These are phyloP conservation scores for Magnusiomyces ingens DNA, from an alignment of 1,139 yeast genomes.

Conservation along the genomic window DNA sequence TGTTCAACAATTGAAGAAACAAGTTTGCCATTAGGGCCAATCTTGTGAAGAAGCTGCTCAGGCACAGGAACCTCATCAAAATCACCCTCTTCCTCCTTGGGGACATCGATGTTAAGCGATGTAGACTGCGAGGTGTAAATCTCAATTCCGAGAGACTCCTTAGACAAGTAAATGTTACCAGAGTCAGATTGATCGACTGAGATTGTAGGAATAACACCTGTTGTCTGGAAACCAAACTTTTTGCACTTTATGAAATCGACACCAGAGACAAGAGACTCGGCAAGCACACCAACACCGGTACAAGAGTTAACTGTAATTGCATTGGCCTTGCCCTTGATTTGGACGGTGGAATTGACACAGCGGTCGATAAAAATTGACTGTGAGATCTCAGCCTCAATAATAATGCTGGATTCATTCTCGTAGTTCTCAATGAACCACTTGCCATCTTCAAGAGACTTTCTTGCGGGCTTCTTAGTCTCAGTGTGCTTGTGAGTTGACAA, in stretches of 20 bases:
- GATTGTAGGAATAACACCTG: conserved; percentile 74
- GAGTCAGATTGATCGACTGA: conserved; percentile 84
- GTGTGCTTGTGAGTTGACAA: conserved; percentile 30
- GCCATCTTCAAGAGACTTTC: conserved; percentile 73
- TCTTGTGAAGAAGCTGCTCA: conserved; percentile 73
- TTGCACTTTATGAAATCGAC: conserved; percentile 77
- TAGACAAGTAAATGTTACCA: conserved; percentile 72
- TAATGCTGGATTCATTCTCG: conserved; percentile 52
- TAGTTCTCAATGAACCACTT: conserved; percentile 86
- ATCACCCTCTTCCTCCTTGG: conserved; percentile 53
- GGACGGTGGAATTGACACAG: conserved; percentile 65
- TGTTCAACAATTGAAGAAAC: conserved; percentile 52
- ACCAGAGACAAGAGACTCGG: conserved; percentile 82
- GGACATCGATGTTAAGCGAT: conserved; percentile 75
- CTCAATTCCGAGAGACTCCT: conserved; percentile 62
- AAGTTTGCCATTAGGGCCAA: conserved; percentile 41
- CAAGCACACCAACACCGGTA: conserved; percentile 62
- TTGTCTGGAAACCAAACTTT: conserved; percentile 78
- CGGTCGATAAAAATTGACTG: conserved; percentile 88
- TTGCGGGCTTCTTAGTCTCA: conserved; percentile 50
- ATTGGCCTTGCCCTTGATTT: conserved; percentile 85
- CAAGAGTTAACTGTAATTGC: conserved; percentile 78
- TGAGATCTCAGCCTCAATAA: conserved; percentile 71
- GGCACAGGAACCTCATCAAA: conserved; percentile 72
- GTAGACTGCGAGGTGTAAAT: conserved; percentile 80